Evolutionary conservation across 768 basidiomycete genomes (phyloP), one percentile per base, ranked within the genome.

Genomic region (Hebeloma cylindrosporum): DNA sequence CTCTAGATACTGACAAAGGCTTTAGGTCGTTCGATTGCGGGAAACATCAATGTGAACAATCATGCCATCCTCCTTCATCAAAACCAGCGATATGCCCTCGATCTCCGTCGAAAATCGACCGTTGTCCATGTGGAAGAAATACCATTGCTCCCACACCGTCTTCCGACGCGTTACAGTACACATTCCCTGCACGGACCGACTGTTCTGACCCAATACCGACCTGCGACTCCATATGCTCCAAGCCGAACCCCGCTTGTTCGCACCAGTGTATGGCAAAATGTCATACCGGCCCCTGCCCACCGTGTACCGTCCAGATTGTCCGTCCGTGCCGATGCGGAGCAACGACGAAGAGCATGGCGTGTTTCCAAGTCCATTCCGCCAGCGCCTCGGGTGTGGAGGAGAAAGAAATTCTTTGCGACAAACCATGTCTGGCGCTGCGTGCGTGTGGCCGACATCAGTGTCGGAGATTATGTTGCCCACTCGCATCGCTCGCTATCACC

Each of bases 361-460:
- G 94, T 60, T 66, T 66, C 50, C 70, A 67, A 36, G 62, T 73
- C 10, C 65, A 67, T 32, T 61, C 58, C 20, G 71, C 62, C 3
- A 62, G 64, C 1, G 68, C 58, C 2, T 56, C 50, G 5, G 58
- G 48, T 3, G 31, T 40, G 16, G 58, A 57, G 18, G 71, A 72
- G 41, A 66, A 62, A 2, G 85, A 90, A 44, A 75, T 93, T 30
- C 63, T 86, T 1, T 98, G 96, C 63, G 85, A 92, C 44, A 77
- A 79, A 23, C 78, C 83, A 1, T 99, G 96, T 60, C 67, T 69
- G 14, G 88, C 84, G 0, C 68, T 92, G 7, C 79, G 93, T 11
- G 75, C 79, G 6, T 98, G 96, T 59, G 91, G 94, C 0, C 73
- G 83, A 16, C 96, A 99, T 57, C 83, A 86, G 50, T 98, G 96